Base-by-base conservation (phyloP, 495 filamentous ascomycete species). In the Astrothelium subdiscretum region DNA sequence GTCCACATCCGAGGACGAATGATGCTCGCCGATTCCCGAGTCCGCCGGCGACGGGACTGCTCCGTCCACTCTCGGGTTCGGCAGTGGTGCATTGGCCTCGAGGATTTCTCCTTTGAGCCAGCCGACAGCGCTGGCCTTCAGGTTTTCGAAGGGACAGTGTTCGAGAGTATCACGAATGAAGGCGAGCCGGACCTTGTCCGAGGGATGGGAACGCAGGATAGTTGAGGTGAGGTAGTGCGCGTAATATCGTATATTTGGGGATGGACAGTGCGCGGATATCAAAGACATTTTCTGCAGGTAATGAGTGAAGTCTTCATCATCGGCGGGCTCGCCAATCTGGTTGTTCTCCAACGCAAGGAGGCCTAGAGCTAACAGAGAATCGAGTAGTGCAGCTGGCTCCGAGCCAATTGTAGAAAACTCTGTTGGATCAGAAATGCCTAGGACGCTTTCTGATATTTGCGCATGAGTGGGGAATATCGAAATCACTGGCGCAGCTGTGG, bases 61-160 rank as follows among this genome's bases (percentile, higher is more conserved):
- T 57, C 24, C 32, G 24, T 52, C 54, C 43, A 59, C 22, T 22
- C 26, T 11, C 1, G 51, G 27, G 13, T 57, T 22, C 26, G 59
- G 59, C 2, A 65, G 67, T 27, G 66, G 83, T 76, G 26, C 75
- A 54, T 75, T 77, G 10, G 74, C 74, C 66, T 77, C 73, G 15
- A 92, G 75, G 2, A 92, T 81, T 71, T 96, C 92, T 58, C 91
- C 85, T 70, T 91, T 92, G 3, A 97, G 75, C 89, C 95, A 97
- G 27, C 82, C 81, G 12, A 97, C 81, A 0, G 92, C 91, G 60
- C 83, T 85, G 15, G 87, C 91, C 66, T 90, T 91, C 51, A 94
- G 80, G 2, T 87, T 81, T 27, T 88, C 81, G 69, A 84, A 89
- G 5, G 87, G 85, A 66, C 87, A 88, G 64, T 95, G 83, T 72